A percentile compares a stretch with the other conserved stretches of the same genome.
These are phyloP conservation scores for Trichoderma atrobrunneum DNA, from an alignment of 2,329 filamentous ascomycete genomes.

Conservation along the genomic window DNA sequence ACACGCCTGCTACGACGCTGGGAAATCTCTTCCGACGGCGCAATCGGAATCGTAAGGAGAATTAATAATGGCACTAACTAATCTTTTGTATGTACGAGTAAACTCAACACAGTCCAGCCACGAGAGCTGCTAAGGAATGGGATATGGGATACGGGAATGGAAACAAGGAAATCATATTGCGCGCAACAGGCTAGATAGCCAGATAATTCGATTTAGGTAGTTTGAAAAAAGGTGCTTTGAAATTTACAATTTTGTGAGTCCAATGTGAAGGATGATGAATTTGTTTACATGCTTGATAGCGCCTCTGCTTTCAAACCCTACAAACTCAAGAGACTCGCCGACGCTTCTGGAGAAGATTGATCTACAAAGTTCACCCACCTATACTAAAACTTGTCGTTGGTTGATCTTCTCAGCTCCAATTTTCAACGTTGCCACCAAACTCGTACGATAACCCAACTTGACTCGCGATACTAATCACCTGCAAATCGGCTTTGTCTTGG, in stretches of 20 bases:
- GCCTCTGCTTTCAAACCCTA: background rate
- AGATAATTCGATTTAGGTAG: constrained; percentile 2
- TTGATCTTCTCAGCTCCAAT: background rate
- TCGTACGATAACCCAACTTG: constrained; percentile 10
- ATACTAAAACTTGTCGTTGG: background rate
- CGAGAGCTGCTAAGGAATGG: background rate
- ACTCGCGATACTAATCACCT: background rate
- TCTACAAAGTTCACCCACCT: background rate
- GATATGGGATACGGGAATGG: background rate
- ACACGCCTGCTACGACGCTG: constrained; percentile 27
- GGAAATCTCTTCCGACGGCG: constrained; percentile 29
- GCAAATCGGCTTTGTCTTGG: background rate
- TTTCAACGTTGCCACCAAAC: constrained; percentile 1
- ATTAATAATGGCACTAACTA: background rate
- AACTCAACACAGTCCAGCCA: background rate
- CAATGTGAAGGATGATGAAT: background rate
- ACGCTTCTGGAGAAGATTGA: background rate
- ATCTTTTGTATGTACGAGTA: background rate
- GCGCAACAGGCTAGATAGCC: background rate
- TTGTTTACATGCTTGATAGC: background rate
- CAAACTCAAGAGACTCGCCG: background rate
- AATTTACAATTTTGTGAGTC: background rate
- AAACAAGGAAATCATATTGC: background rate
- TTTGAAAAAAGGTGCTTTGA: background rate
- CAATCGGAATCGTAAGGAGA: constrained; percentile 16